Evolutionary conservation across 208 protist genomes (phyloP).

Genomic region (Wallacemonas sp.): DNA sequence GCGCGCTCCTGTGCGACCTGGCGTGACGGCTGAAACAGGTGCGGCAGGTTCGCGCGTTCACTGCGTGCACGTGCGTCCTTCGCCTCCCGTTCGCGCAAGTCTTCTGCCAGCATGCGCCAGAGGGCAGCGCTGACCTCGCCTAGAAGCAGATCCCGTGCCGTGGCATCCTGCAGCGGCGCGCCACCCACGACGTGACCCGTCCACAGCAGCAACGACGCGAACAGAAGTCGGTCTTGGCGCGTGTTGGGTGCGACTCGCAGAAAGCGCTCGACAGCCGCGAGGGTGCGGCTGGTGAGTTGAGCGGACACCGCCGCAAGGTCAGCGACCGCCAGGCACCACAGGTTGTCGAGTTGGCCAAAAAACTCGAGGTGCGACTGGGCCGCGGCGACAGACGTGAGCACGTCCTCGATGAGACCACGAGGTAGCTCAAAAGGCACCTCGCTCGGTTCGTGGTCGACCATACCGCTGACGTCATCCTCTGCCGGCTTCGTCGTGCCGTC

Average conservation of each 20-base stretch:
- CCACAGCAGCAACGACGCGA: constrained; percentile 67
- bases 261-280: constrained; percentile 43
- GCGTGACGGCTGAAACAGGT: constrained; percentile 7
- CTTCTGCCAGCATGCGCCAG: constrained; percentile 34
- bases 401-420: constrained; percentile 14
- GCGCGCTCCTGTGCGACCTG: constrained; percentile 11
- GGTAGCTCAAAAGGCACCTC: constrained; percentile 35
- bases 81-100: constrained; percentile 7
- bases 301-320: constrained; percentile 33
- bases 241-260: constrained; percentile 43
- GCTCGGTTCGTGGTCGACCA: constrained; percentile 36
- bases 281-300: background rate
- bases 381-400: constrained; percentile 33
- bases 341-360: constrained; percentile 53
- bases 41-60: background rate
- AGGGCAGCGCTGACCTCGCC: constrained; percentile 29
- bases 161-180: constrained; percentile 13
- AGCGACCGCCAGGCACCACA: constrained; percentile 74
- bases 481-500: background rate
- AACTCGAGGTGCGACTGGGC: constrained; percentile 57
- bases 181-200: constrained; percentile 48
- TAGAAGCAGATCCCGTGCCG: constrained; percentile 28
- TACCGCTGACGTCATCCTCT: constrained; percentile 25
- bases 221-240: constrained; percentile 65
- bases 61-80: background rate